phyloP scores from a whole-genome alignment of 345 rosid genomes.

The Boechera divaricarpa region DNA sequence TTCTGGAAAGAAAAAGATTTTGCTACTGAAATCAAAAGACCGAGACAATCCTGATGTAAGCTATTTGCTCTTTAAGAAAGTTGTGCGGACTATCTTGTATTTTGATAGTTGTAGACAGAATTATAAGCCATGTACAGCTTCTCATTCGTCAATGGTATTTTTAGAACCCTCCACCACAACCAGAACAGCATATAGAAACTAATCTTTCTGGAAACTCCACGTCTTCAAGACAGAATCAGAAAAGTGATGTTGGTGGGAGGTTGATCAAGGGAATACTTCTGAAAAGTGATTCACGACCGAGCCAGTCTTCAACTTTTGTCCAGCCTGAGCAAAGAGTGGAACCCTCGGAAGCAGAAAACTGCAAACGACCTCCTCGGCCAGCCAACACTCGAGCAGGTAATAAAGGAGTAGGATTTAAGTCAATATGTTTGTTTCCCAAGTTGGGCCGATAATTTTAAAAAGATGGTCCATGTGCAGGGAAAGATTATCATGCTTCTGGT shows the following conservation, averaged over 20 bases:
- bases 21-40: slow-evolving; percentile 58
- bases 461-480: slow-evolving; percentile 55
- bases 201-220: slow-evolving; percentile 45
- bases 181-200: slow-evolving; percentile 44
- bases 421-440: slow-evolving; percentile 21
- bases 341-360: slow-evolving; percentile 45
- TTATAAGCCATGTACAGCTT: slow-evolving; percentile 13
- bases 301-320: slow-evolving; percentile 43
- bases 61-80: slow-evolving; percentile 25
- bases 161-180: slow-evolving; percentile 47
- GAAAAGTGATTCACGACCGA: slow-evolving; percentile 48
- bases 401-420: slow-evolving; percentile 39
- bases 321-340: slow-evolving; percentile 53
- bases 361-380: slow-evolving; percentile 47
- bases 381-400: slow-evolving; percentile 46
- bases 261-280: slow-evolving; percentile 58
- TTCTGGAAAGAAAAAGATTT: slow-evolving; percentile 63
- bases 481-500: slow-evolving; percentile 52
- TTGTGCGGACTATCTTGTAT: slow-evolving; percentile 9
- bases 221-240: slow-evolving; percentile 52
- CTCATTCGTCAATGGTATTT: slow-evolving; percentile 25
- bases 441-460: slow-evolving; percentile 24
- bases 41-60: slow-evolving; percentile 58
- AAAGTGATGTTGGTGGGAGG: slow-evolving; percentile 55
- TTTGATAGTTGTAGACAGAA: slow-evolving; percentile 7